Evolutionary conservation across 768 basidiomycete species (phyloP), one percentile per base, ranked within the genome.

Genomic region (Rhodotorula taiwanensis): DNA sequence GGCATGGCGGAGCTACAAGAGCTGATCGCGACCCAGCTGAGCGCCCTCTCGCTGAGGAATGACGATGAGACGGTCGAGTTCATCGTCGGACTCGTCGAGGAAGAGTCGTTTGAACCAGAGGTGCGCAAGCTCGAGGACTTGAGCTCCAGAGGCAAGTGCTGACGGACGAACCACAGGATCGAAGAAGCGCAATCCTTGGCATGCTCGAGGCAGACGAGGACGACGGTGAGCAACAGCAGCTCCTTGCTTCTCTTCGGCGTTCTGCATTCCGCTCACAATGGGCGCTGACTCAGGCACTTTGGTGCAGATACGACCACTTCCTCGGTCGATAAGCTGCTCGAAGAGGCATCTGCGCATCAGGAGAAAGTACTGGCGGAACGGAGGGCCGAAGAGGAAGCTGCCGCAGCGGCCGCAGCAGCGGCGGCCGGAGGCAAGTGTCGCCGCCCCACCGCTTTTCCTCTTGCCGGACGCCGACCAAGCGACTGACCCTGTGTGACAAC

Each of bases 181-280:
- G 63, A 20, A 64, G 55, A 39, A 62, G 56, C 39, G 67, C 67
- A 18, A 62, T 69, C 45, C 27, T 64, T 13, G 67, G 67, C 18
- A 33, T 65, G 52, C 50, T 69, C 9, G 67, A 69, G 34, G 14
- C 44, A 3, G 67, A 69, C 41, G 67, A 69, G 50, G 58, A 54
- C 0, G 67, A 58, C 48, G 62, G 58, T 60, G 14, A 42, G 60
- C 20, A 21, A 5, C 18, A 5, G 30, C 18, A 50, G 49, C 33
- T n/a, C n/a, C n/a, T n/a, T n/a, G n/a, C n/a, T n/a, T n/a, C n/a
- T n/a, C n/a, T n/a, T n/a, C n/a, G n/a, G n/a, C n/a, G n/a, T n/a
- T n/a, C n/a, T n/a, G n/a, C n/a, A n/a, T n/a, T n/a, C n/a, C n/a
- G n/a, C n/a, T n/a, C n/a, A n/a, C n/a, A n/a, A n/a, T n/a, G n/a